Base-by-base conservation (phyloP, 495 filamentous ascomycete species). In the Hypoxylon subgilvum region DNA sequence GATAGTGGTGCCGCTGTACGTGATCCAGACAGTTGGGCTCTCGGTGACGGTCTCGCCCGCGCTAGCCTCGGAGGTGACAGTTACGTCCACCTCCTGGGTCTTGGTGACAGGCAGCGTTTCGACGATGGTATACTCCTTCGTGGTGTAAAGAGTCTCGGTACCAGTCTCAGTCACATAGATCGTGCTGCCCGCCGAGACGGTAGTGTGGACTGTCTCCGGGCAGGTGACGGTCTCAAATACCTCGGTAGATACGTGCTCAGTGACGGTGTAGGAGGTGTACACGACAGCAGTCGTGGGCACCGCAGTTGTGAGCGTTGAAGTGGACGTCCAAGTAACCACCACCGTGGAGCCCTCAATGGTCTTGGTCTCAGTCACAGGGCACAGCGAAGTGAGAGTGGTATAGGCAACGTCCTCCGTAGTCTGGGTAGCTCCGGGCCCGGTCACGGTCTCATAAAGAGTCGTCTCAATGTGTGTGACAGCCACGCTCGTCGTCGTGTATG, bases 401-500 rank as follows among this genome's bases (percentile, higher is more conserved):
- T 75, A 74, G 19, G 61, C 68, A 18, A 62, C 61, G 14, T 46
- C 52, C 16, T 63, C 63, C 7, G 59, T 52, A 7, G 63, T 65
- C 48, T 69, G 27, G 12, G 61, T 67, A 28, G 57, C 57, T 7
- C 61, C 58, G 17, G 69, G 54, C 30, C 62, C 66, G 0, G 66
- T 59, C 30, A 61, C 61, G 16, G 69, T 71, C 22, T 60, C 66
- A 41, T 63, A 27, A 13, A 69, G 27, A 0, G 68, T 68, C 6
- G 68, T 66, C n/a, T 70, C 56, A 10, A 69, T 27, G 21, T 68
- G 56, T 1, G 66, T 66, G 41, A 69, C 66, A 27, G 56, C 61
- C 16, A 71, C 66, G 39, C 66, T 67, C 55, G 76, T 72, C 39
- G 80, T 76, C 25, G 78, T 76, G 66, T 77, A 79, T 32, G 78